Evolutionary conservation across 768 basidiomycete species (phyloP).

Genomic region (Phlebiopsis flavidoalba): DNA sequence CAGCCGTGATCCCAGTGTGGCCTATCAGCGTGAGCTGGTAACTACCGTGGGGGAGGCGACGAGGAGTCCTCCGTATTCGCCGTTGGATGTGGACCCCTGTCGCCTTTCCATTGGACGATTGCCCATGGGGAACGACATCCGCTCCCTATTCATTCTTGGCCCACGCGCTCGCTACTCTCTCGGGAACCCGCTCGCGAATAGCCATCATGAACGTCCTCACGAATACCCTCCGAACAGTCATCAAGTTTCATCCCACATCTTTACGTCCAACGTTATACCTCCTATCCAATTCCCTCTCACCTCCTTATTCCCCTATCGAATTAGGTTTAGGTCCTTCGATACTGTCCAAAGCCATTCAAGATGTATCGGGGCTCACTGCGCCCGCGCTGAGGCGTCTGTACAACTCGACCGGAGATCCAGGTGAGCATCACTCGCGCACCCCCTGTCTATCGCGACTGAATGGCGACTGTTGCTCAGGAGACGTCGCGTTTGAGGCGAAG

Average conservation of each 20-base stretch:
- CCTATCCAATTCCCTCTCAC: slow-evolving; percentile 74
- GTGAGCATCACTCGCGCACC: slow-evolving; percentile 9
- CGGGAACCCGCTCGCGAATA: slow-evolving; percentile 68
- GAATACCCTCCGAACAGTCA: slow-evolving; percentile 69
- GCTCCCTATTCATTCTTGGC: slow-evolving; percentile 69
- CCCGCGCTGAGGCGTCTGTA: slow-evolving; percentile 60
- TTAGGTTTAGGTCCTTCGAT: slow-evolving; percentile 65
- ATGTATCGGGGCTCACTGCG: slow-evolving; percentile 61
- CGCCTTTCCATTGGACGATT: slow-evolving; percentile 35
- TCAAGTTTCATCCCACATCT: slow-evolving; percentile 58
- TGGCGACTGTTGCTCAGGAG: slow-evolving; percentile 37
- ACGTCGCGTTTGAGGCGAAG: slow-evolving; percentile 84
- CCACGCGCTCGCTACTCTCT: slow-evolving; percentile 54
- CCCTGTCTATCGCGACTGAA: not conserved
- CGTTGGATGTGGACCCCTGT: slow-evolving; percentile 48
- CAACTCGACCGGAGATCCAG: slow-evolving; percentile 68
- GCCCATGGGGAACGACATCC: slow-evolving; percentile 35
- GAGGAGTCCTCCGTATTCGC: slow-evolving; percentile 13
- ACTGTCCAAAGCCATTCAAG: slow-evolving; percentile 65
- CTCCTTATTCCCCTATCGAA: slow-evolving; percentile 68
- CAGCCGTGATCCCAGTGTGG: not conserved
- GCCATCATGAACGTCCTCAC: slow-evolving; percentile 62
- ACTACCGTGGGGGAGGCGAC: not conserved
- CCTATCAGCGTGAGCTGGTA: not conserved
- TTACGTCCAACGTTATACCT: slow-evolving; percentile 77